These are phyloP conservation scores for Brachypodium distachyon DNA, from an alignment of 202 grass and related monocot species.

Conservation along the genomic window DNA sequence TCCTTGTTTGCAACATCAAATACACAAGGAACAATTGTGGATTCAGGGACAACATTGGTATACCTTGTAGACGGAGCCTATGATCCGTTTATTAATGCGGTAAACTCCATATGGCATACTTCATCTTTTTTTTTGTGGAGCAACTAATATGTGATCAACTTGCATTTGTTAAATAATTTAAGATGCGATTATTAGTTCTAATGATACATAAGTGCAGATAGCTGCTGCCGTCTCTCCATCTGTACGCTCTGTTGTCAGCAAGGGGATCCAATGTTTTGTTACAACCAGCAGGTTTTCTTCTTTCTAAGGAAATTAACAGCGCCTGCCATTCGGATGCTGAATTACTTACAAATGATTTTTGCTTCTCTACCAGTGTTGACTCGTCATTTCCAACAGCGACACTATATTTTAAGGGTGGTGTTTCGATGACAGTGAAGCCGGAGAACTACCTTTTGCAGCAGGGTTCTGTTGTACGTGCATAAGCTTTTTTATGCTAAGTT, in stretches of 20 bases:
- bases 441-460: conserved; percentile 94
- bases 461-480: conserved; percentile 47
- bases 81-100: conserved; percentile 85
- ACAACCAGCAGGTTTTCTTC: conserved; percentile 73
- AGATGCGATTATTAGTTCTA: background rate
- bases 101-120: conserved; percentile 29
- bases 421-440: conserved; percentile 72
- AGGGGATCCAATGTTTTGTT: conserved; percentile 83
- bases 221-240: conserved; percentile 56
- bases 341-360: conserved; percentile 4
- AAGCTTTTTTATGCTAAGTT: background rate
- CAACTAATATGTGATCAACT: background rate
- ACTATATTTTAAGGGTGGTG: conserved; percentile 76
- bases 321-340: background rate
- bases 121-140: background rate
- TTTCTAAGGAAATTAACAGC: conserved; percentile 21
- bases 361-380: conserved; percentile 60
- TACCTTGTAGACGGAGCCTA: conserved; percentile 89
- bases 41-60: conserved; percentile 91
- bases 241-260: conserved; percentile 43
- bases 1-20: conserved; percentile 88
- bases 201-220: conserved; percentile 52
- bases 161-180: background rate
- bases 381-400: conserved; percentile 79
- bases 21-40: conserved; percentile 92